Conservation (phyloP, 495 filamentous ascomycete genomes). For the Terfezia claveryi region DNA sequence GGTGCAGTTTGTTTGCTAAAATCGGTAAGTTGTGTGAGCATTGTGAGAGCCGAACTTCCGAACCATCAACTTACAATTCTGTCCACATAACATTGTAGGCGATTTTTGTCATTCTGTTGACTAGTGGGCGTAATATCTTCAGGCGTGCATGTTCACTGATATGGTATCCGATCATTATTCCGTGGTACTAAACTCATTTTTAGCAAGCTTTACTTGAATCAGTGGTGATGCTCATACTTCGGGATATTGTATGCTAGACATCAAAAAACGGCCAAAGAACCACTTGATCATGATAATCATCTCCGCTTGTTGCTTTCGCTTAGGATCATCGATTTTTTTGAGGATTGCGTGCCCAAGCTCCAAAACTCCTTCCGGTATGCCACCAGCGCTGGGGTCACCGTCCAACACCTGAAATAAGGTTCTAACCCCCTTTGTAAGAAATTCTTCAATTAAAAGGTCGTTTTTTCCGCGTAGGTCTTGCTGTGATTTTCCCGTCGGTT, state of each 20-base stretch:
- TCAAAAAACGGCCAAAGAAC: constrained; percentile 73
- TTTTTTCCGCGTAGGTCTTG: constrained; percentile 25
- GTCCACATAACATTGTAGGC: neutral
- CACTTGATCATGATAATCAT: constrained; percentile 72
- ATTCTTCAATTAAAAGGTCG: constrained; percentile 63
- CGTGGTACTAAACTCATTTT: constrained; percentile 36
- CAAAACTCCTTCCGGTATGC: constrained; percentile 64
- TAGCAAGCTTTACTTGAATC: constrained; percentile 14
- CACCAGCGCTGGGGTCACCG: constrained; percentile 46
- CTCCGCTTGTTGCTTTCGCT: constrained; percentile 45
- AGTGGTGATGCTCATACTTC: constrained; percentile 35
- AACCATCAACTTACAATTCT: neutral
- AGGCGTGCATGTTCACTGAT: constrained; percentile 76
- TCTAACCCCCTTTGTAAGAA: constrained; percentile 63
- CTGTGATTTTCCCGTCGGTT: constrained; percentile 17
- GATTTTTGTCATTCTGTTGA: constrained; percentile 14
- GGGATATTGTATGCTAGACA: constrained; percentile 66
- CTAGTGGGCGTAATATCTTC: constrained; percentile 39
- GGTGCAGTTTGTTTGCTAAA: constrained; percentile 37
- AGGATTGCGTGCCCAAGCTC: constrained; percentile 66
- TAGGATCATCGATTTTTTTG: constrained; percentile 45
- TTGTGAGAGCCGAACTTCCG: neutral
- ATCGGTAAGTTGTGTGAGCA: constrained; percentile 2
- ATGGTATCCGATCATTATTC: constrained; percentile 74
- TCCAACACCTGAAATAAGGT: constrained; percentile 71